Evolutionary conservation across 768 basidiomycete genomes (phyloP), one percentile per base, ranked within the genome.

Genomic region (Lentinula boryana): DNA sequence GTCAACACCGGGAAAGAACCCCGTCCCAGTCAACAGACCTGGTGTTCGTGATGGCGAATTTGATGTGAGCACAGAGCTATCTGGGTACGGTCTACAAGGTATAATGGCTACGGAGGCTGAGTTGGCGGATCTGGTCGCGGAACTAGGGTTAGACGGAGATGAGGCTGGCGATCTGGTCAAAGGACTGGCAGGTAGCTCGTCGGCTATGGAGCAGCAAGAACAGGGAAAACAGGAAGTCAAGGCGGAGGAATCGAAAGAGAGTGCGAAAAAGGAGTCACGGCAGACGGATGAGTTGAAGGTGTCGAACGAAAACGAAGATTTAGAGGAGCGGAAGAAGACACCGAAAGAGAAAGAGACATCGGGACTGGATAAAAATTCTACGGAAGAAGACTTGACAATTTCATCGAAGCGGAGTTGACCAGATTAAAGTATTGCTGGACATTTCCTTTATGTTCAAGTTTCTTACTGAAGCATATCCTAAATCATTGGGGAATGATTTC

Each of bases 21-120:
- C 64, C 53, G 65, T 75, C 18, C 82, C 85, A 3, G 78, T 80
- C 50, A 87, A 87, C 72, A 87, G 85, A 68, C 55, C 55, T 31
- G 55, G 55, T 21, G 55, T 23, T 5, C 73, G 76, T 31, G 75
- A 78, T 5, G 78, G 77, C 21, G 75, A 80, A 40, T 78, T 88
- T 49, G 89, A 94, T 67, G 76, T 87, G 8, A 81, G 89, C 46
- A 83, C 83, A 2, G 84, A 87, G 63, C 77, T 94, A 52, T 76
- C 79, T 33, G 90, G 87, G 9, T 86, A 79, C 65, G 89, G 89
- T 12, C 68, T 94, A 50, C 86, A 89, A 67, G 91, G 90, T 4
- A 83, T 94, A 23, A 84, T 84, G 64, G 87, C 88, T 23, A 89
- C 91, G 3, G 82, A 87, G 60, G 87, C 88, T 33, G 93, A 94